Conservation (phyloP, 768 basidiomycete genomes). For the Lanmaoa rubissima region DNA sequence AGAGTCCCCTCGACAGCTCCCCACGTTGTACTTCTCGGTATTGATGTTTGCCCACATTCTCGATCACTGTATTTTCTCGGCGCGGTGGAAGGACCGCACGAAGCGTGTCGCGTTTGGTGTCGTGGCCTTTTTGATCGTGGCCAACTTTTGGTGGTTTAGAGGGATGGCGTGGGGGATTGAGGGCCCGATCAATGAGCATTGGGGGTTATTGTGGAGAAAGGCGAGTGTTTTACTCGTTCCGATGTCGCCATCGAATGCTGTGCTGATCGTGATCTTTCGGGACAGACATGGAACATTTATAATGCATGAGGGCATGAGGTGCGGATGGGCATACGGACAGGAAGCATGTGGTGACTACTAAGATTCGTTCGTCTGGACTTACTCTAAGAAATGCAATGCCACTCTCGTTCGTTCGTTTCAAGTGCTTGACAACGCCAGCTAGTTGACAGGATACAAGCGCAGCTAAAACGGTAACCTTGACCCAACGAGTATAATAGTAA, state of each 20-base stretch:
- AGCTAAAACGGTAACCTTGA: too few species aligned
- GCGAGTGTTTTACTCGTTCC: slow-evolving; percentile 30
- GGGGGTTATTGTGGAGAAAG: slow-evolving; percentile 78
- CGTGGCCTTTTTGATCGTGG: slow-evolving; percentile 55
- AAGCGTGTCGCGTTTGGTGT: slow-evolving; percentile 74
- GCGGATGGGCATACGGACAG: neutral
- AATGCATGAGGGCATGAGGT: slow-evolving; percentile 15
- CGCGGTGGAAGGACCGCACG: slow-evolving; percentile 57
- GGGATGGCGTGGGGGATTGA: slow-evolving; percentile 87
- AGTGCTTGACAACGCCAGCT: neutral
- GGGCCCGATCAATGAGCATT: slow-evolving; percentile 80
- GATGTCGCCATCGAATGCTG: neutral
- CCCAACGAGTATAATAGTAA: too few species aligned
- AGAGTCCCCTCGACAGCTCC: slow-evolving; percentile 53
- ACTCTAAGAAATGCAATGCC: neutral
- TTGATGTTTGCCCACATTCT: slow-evolving; percentile 87
- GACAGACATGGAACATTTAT: slow-evolving; percentile 33
- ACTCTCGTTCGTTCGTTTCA: neutral
- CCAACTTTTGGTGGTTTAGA: slow-evolving; percentile 95
- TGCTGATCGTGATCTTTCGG: slow-evolving; percentile 4
- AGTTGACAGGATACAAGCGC: too few species aligned
- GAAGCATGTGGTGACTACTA: neutral
- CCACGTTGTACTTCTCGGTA: slow-evolving; percentile 95
- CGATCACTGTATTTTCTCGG: slow-evolving; percentile 90
- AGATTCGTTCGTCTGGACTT: neutral